Base-by-base conservation (phyloP, 2,329 filamentous ascomycete species). In the Xylaria sp. region DNA sequence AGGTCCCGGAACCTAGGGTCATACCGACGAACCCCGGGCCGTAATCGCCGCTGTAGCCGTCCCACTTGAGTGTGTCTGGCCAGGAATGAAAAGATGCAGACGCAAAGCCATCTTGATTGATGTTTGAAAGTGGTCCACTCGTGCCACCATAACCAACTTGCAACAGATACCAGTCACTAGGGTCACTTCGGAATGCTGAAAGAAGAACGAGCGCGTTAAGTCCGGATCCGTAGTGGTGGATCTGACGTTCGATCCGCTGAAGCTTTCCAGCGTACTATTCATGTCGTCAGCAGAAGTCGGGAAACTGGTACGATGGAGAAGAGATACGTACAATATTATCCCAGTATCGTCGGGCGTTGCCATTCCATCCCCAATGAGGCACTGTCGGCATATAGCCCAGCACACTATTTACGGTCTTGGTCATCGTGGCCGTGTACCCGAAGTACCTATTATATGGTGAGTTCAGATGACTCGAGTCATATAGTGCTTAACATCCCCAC, bases 281-380 rank as follows among this genome's bases (percentile, higher is more conserved):
- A 51, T 20, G 6, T 11, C 2, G 47, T 70, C 5, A 71, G 64
- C 7, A 7, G 29, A 44, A 15, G 1, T 2, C 29, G 27, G 17
- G 20, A 0, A 17, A 1, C 4, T 25, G 1, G 22, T 11, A 57
- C 9, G n/a, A 45, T 13, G 25, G 22, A 42, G 1, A 7, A 10
- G 17, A 17, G n/a, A 45, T 57, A 22, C 61, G 61, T 53, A 72
- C 69, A n/a, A 84, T 75, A 59, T 86, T 87, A 71, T 89, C 87
- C 87, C 87, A 89, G 74, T 88, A 89, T 5, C 86, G 77, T 1
- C 87, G 81, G 0, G 86, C 85, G 67, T 88, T 89, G 13, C 87
- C 87, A 58, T 89, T 87, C 84, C 84, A 89, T 2, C 85, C 87
- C 87, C 87, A 89, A 68, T 89, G 87, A 0, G 85, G 79, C 0